Base-by-base conservation (phyloP, 2,329 filamentous ascomycete species). In the Tolypocladium sp. region DNA sequence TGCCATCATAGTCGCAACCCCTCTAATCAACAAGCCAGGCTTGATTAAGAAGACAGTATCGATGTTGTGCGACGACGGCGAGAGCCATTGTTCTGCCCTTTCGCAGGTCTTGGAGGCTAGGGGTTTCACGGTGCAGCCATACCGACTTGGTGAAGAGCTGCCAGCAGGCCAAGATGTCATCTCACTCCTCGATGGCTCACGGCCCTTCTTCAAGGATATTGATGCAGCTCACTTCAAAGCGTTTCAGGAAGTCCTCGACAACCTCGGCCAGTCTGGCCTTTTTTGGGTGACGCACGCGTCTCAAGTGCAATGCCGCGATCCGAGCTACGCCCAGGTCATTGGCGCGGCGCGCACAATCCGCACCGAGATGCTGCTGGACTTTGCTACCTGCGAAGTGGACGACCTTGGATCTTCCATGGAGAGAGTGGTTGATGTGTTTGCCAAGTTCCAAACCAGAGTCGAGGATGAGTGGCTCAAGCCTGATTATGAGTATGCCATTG, bases 241-340 rank as follows among this genome's bases (percentile, higher is more conserved):
- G 3, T 4, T 51, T 33, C 27, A 51, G 30, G 27, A 20, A 8
- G 1, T 12, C 30, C 4, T 33, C 8, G 17, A 51, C 9, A 51
- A n/a, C 9, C 10, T 51, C 27, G 30, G 25, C 20, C 20, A 30
- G 37, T 12, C 37, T 5, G 51, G 55, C 5, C 30, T 70, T 15
- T 59, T 73, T 1, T 74, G 72, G 71, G 56, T 72, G 2, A 73
- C 70, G 1, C 59, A 61, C 0, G 57, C 63, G 3, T 61, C 59
- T 12, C 69, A 73, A 33, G 55, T 68, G 0, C 38, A 57, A 1
- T 71, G 68, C 41, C 17, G 22, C 2, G 66, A 73, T 27, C 71
- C 72, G 0, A 56, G 63, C 8, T 69, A 66, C 30, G 68, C 67
- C 0, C 62, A 65, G 8, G 55, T 62, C 0, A 56, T 71, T 15